Conservation (phyloP, 1,139 yeast species). For the Blastobotrys serpentis region DNA sequence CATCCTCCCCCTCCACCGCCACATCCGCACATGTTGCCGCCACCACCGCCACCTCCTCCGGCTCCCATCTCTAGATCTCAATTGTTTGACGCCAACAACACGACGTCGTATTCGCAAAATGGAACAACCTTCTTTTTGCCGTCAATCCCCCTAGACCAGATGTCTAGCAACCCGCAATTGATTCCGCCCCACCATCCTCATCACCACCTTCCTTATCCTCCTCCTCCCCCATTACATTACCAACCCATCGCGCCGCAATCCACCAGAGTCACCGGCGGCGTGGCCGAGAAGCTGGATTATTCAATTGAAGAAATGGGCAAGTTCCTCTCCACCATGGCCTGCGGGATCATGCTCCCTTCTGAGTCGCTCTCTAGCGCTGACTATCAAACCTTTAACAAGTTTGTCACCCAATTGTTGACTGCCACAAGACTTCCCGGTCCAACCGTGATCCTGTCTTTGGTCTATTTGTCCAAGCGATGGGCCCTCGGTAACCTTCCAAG, state of each 20-base stretch:
- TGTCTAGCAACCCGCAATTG: constrained; percentile 13
- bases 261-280: constrained; percentile 59
- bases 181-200: constrained; percentile 13
- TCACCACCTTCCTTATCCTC: background rate
- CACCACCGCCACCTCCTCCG: constrained; percentile 13
- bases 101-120: constrained; percentile 26
- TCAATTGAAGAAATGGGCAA: constrained; percentile 74
- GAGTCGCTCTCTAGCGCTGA: constrained; percentile 40
- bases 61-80: constrained; percentile 16
- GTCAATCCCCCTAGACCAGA: constrained; percentile 28
- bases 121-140: constrained; percentile 32
- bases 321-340: constrained; percentile 66
- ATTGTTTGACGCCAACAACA: constrained; percentile 15
- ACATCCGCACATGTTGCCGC: constrained; percentile 9
- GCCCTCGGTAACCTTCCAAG: constrained; percentile 34
- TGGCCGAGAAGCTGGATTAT: constrained; percentile 73
- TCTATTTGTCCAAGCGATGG: constrained; percentile 59
- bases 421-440: constrained; percentile 90
- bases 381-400: constrained; percentile 51
- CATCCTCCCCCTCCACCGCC: constrained; percentile 19
- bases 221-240: background rate
- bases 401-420: constrained; percentile 65
- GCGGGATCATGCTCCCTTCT: constrained; percentile 49
- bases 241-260: constrained; percentile 14
- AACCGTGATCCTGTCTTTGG: constrained; percentile 74